A percentile compares a stretch with the other conserved stretches of the same genome.
phyloP scores from a whole-genome alignment of 2,329 filamentous ascomycete genomes.

The Beauveria rudraprayagi region DNA sequence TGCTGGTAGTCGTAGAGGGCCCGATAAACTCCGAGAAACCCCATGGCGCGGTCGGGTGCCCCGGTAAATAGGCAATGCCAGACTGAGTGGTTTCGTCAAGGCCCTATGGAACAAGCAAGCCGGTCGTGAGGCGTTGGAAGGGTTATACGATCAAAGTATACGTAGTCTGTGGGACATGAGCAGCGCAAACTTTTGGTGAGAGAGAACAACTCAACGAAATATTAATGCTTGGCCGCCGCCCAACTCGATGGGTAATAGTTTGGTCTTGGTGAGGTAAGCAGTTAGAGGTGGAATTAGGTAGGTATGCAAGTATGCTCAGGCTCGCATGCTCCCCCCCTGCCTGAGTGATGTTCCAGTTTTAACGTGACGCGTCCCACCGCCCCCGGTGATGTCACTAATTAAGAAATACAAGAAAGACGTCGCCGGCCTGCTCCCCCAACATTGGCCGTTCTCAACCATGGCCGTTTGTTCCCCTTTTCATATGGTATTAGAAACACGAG shows the following conservation, averaged over 20 bases:
- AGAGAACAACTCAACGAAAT: not conserved
- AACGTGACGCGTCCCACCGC: slow-evolving; percentile 6
- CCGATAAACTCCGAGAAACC: slow-evolving; percentile 83
- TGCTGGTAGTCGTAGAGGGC: slow-evolving; percentile 90
- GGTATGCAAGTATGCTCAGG: not conserved
- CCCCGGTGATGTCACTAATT: too few species aligned
- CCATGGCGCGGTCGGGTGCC: slow-evolving; percentile 49
- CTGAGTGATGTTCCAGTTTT: slow-evolving; percentile 3
- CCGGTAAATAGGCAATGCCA: not conserved
- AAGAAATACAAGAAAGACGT: too few species aligned
- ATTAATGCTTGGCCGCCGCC: not conserved
- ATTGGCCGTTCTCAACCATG: too few species aligned
- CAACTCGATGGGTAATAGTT: not conserved
- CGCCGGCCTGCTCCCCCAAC: too few species aligned
- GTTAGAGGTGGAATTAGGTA: not conserved
- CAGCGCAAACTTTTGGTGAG: not conserved
- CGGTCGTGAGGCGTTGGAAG: not conserved
- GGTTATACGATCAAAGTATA: not conserved
- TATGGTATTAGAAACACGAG: too few species aligned
- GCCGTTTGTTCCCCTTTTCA: too few species aligned
- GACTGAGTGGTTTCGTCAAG: not conserved
- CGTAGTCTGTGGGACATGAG: not conserved
- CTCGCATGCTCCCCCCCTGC: not conserved
- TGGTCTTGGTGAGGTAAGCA: slow-evolving; percentile 9
- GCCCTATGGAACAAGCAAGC: not conserved